Percentiles rank a stretch among this genome's conserved stretches.
Evolutionary conservation across 306 rosid genomes (phyloP).

Genomic region (Cicer chorassanicum): DNA sequence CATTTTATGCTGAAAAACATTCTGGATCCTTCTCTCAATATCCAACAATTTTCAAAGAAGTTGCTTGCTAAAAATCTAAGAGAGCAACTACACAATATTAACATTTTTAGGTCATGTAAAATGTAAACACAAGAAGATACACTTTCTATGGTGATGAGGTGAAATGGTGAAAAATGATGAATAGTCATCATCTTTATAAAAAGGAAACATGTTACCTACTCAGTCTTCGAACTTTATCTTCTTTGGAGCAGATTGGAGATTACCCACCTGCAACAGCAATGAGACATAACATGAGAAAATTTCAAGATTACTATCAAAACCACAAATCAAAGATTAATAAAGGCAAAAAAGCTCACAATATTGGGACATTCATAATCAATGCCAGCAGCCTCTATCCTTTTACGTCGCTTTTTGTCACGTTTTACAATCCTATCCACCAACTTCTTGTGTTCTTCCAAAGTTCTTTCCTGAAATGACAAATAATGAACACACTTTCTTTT

Average conservation of each 20-base stretch:
- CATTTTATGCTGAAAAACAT: neutral
- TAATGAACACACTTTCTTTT: neutral
- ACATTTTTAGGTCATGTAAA: neutral
- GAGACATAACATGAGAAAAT: constrained; percentile 5
- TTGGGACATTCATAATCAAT: constrained; percentile 87
- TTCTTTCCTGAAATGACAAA: constrained; percentile 64
- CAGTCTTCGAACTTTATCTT: constrained; percentile 72
- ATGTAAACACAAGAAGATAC: neutral
- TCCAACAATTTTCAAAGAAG: neutral
- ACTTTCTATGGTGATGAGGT: neutral
- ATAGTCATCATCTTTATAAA: neutral
- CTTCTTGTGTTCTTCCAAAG: constrained; percentile 52
- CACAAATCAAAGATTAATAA: neutral
- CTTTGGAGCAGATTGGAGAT: constrained; percentile 74
- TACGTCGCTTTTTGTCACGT: constrained; percentile 48
- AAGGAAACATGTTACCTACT: constrained; percentile 30
- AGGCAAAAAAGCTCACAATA: constrained; percentile 61
- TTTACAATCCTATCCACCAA: constrained; percentile 67
- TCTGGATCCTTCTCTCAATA: neutral
- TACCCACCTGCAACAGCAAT: constrained; percentile 63
- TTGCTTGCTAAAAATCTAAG: neutral
- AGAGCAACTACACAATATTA: neutral
- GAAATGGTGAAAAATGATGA: neutral
- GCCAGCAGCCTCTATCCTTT: constrained; percentile 79
- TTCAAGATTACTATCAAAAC: neutral